Base-by-base conservation (phyloP, 805 yeast genomes). In the Wickerhamiella galacta region DNA sequence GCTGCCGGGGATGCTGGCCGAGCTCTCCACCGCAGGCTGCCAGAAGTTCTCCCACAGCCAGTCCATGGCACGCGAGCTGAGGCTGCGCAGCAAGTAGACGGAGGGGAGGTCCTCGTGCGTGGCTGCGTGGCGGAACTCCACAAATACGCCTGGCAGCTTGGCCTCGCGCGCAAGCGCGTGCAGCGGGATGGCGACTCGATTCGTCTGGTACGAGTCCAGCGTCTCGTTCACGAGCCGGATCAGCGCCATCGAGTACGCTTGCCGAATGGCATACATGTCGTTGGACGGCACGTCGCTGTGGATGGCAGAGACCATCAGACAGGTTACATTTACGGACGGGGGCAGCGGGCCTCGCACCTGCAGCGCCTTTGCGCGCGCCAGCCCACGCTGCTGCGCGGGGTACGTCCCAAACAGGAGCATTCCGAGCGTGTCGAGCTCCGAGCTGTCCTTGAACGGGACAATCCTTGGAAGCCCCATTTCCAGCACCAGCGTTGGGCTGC, bases 181-280 rank as follows among this genome's bases (percentile, higher is more conserved):
- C 44, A 90, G 56, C 4, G 95, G 85, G 11, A 77, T 67, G 0
- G 94, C 95, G 48, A 58, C 75, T 28, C 64, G 68, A 1, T 83
- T 69, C 44, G 74, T 79, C 53, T 90, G 98, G 31, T 66, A 66
- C 0, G 93, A 90, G 51, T 90, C 98, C 23, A 90, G 54, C 3
- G 82, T 53, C 2, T 95, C 96, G 53, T 90, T 90, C 17, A 90
- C 95, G 56, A 87, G 82, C 37, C 92, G 60, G 18, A 82, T 73
- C 9, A 85, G 46, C 0, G 82, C 70, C 42, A 44, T 43, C 3
- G 48, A 24, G 29, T 47, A 47, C 4, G 42, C 35, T 25, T 38
- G 42, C 2, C 51, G 42, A 10, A 45, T 44, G 5, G 45, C 42
- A 20, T 44, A 46, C 11, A 44, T 15, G 24, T 46, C 51, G 25